Evolutionary conservation across 179 eudicot species (phyloP).

Genomic region (Patellifolia procumbens): DNA sequence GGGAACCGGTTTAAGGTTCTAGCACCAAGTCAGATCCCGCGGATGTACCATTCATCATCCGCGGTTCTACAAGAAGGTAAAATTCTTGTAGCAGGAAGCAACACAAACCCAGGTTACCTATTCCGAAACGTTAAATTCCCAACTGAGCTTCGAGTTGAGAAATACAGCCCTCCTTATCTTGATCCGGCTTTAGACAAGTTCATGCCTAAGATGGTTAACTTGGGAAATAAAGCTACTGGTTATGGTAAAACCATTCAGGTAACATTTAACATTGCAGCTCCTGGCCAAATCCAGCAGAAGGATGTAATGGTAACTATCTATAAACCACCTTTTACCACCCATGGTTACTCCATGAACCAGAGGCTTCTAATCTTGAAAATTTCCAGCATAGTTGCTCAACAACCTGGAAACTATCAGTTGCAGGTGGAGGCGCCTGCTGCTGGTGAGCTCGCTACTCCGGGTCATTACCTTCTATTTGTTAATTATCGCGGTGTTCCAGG

Average conservation of each 20-base stretch:
- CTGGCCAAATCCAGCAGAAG: background rate
- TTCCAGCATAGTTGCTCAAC: background rate
- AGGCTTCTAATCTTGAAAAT: conserved; percentile 35
- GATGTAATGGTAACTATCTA: conserved; percentile 40
- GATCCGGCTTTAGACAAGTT: conserved; percentile 24
- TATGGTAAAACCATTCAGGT: conserved; percentile 18
- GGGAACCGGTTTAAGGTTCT: conserved; percentile 36
- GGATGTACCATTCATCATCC: conserved; percentile 47
- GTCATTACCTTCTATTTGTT: conserved; percentile 35
- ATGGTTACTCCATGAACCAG: conserved; percentile 55
- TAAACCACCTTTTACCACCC: conserved; percentile 51
- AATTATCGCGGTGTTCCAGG: conserved; percentile 40
- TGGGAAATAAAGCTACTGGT: background rate
- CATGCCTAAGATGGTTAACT: conserved; percentile 6
- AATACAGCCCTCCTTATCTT: conserved; percentile 66
- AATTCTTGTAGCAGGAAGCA: conserved; percentile 29
- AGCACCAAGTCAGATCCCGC: conserved; percentile 23
- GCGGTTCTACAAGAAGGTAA: conserved; percentile 37
- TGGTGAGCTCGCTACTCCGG: conserved; percentile 41
- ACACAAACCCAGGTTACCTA: conserved; percentile 27
- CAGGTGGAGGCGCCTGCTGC: conserved; percentile 29
- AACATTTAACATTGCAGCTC: background rate
- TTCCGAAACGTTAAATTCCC: conserved; percentile 42
- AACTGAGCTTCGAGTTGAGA: conserved; percentile 70
- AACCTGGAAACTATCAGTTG: background rate